Evolutionary conservation across 1,284 basidiomycete species (phyloP).

Genomic region (Ceratobasidium papillatum): DNA sequence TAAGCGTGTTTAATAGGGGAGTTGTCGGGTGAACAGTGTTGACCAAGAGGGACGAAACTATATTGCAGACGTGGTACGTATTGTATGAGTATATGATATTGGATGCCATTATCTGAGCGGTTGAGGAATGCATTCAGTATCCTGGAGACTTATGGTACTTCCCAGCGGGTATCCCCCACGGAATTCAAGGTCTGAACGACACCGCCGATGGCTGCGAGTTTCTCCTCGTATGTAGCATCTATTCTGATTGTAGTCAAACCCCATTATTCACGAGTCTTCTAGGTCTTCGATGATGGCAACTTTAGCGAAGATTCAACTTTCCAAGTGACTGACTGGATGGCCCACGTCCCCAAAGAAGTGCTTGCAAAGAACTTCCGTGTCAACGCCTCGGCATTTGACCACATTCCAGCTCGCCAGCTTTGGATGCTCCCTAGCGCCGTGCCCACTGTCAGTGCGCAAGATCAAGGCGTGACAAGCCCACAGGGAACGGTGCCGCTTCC

Average conservation of each 20-base stretch:
- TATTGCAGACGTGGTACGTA: slow-evolving; percentile 63
- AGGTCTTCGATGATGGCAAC: slow-evolving; percentile 70
- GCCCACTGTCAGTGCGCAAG: neutral
- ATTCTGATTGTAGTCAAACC: neutral
- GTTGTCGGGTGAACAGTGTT: slow-evolving; percentile 68
- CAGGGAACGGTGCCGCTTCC: slow-evolving; percentile 62
- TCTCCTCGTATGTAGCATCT: slow-evolving; percentile 64
- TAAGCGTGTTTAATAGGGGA: slow-evolving; percentile 61
- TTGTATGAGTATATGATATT: neutral
- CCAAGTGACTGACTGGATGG: slow-evolving; percentile 58
- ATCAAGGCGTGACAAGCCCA: slow-evolving; percentile 56
- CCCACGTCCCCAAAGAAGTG: slow-evolving; percentile 69
- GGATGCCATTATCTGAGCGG: slow-evolving; percentile 60
- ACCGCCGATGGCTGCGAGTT: slow-evolving; percentile 71
- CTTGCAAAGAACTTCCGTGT: slow-evolving; percentile 50
- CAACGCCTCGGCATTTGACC: neutral
- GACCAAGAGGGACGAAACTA: slow-evolving; percentile 70
- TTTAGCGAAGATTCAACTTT: slow-evolving; percentile 77
- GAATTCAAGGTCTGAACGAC: slow-evolving; percentile 69
- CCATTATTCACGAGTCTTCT: slow-evolving; percentile 26
- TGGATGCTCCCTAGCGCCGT: slow-evolving; percentile 27
- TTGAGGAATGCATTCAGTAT: slow-evolving; percentile 56
- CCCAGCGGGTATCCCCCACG: slow-evolving; percentile 71
- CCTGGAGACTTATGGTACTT: slow-evolving; percentile 62
- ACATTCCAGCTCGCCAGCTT: slow-evolving; percentile 57